Evolutionary conservation across 225 moss, liverwort and hornwort species (phyloP).

Genomic region (Anthoceros angustus): DNA sequence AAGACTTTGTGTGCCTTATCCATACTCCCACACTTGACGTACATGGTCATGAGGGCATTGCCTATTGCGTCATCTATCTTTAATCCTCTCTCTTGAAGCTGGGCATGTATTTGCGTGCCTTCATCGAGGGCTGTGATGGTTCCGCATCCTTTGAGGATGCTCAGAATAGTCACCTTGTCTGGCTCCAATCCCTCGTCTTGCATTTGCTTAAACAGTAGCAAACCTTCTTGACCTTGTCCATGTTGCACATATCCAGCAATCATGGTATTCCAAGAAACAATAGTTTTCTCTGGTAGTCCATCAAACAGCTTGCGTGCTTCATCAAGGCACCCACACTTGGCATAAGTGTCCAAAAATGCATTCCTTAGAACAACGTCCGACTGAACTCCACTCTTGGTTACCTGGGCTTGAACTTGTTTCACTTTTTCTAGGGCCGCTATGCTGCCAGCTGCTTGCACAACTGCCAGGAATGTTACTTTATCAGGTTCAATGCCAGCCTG

Average conservation of each 20-base stretch:
- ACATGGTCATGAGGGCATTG: neutral
- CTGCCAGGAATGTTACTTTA: neutral
- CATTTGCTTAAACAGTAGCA: neutral
- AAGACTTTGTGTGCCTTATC: neutral
- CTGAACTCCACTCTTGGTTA: neutral
- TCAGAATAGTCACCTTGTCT: slow-evolving; percentile 3
- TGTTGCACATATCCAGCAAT: neutral
- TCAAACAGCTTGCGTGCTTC: neutral
- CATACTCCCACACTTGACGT: neutral
- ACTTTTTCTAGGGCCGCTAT: neutral
- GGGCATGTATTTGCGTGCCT: neutral
- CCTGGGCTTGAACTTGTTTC: neutral
- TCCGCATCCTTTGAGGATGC: slow-evolving; percentile 1
- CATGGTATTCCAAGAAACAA: neutral
- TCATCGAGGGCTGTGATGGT: neutral
- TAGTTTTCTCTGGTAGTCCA: neutral
- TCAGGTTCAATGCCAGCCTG: slow-evolving; percentile 3
- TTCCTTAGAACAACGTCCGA: neutral
- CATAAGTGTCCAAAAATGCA: neutral
- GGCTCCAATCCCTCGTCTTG: neutral
- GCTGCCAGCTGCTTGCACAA: slow-evolving; percentile 2
- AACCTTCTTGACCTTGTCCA: neutral
- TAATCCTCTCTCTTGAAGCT: neutral
- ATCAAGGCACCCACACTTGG: slow-evolving; percentile 1
- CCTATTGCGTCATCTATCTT: neutral